Conservation (phyloP, 495 filamentous ascomycete genomes). For the Staphylotrichum longicolle region DNA sequence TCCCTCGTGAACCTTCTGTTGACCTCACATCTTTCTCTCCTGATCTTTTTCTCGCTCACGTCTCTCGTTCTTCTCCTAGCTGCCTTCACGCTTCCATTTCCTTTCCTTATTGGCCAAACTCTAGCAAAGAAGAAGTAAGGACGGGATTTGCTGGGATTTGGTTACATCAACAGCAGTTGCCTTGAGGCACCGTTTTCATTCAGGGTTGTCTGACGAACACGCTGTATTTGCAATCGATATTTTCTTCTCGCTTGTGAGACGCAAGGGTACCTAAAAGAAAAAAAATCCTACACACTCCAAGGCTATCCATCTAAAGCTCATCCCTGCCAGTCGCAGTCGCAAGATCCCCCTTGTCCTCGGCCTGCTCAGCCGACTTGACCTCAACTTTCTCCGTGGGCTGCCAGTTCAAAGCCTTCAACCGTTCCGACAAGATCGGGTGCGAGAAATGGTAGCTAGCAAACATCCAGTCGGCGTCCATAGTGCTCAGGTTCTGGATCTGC, state of each 20-base stretch:
- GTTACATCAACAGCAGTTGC: too few species aligned
- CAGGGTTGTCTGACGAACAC: too few species aligned
- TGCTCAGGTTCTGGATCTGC: conserved; percentile 95
- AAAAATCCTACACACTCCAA: not conserved
- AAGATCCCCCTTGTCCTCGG: conserved; percentile 32
- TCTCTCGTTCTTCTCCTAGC: too few species aligned
- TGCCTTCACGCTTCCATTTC: too few species aligned
- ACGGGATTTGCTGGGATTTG: too few species aligned
- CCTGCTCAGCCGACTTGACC: conserved; percentile 36
- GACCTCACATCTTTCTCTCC: too few species aligned
- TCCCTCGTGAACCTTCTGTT: too few species aligned
- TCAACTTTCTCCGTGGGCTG: conserved; percentile 46
- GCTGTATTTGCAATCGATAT: not conserved
- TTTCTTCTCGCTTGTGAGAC: not conserved
- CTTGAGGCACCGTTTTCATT: too few species aligned
- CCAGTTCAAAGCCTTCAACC: conserved; percentile 87
- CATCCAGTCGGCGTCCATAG: conserved; percentile 97
- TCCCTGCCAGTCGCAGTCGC: conserved; percentile 38
- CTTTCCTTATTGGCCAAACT: too few species aligned
- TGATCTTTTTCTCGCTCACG: too few species aligned
- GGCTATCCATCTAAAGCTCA: conserved; percentile 29
- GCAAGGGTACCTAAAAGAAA: not conserved
- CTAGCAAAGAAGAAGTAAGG: too few species aligned
- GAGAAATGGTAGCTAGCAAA: conserved; percentile 98
- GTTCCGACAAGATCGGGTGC: conserved; percentile 92